These are phyloP conservation scores for Uronychia binucleata DNA, from an alignment of 73 alveolate genomes.

Conservation along the genomic window DNA sequence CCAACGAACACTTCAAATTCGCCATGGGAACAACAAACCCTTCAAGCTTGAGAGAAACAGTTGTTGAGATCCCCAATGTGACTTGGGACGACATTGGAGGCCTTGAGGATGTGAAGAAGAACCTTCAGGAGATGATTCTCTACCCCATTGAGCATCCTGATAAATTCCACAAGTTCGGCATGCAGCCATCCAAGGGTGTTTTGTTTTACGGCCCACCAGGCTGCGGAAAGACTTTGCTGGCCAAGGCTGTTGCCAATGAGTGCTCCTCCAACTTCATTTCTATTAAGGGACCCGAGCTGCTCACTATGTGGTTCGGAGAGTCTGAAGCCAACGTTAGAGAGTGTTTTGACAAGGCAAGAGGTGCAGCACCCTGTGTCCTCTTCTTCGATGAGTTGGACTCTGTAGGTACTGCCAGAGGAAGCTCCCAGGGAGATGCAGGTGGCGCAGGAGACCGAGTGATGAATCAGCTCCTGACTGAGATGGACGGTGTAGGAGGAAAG, in stretches of 20 bases:
- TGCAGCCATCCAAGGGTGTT: constrained; percentile 90
- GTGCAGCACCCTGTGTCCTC: constrained; percentile 90
- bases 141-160: constrained; percentile 98
- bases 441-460: constrained; percentile 98
- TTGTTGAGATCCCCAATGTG: constrained; percentile 96
- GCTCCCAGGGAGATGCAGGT: constrained; percentile 91
- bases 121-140: constrained; percentile 94
- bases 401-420: constrained; percentile 85
- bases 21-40: constrained; percentile 81
- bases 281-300: constrained; percentile 93
- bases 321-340: constrained; percentile 93
- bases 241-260: constrained; percentile 98
- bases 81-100: constrained; percentile 99
- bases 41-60: constrained; percentile 71
- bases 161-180: constrained; percentile 77
- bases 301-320: constrained; percentile 95
- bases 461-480: constrained; percentile 94
- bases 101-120: constrained; percentile 93
- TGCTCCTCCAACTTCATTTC: constrained; percentile 93
- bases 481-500: constrained; percentile 95
- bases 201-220: constrained; percentile 97
- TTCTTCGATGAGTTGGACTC: constrained; percentile 94
- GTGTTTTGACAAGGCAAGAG: constrained; percentile 90
- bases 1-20: constrained; percentile 74
- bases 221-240: constrained; percentile 87